These are phyloP conservation scores for Trametes hirsuta DNA, from an alignment of 1,284 basidiomycete species.

Conservation along the genomic window DNA sequence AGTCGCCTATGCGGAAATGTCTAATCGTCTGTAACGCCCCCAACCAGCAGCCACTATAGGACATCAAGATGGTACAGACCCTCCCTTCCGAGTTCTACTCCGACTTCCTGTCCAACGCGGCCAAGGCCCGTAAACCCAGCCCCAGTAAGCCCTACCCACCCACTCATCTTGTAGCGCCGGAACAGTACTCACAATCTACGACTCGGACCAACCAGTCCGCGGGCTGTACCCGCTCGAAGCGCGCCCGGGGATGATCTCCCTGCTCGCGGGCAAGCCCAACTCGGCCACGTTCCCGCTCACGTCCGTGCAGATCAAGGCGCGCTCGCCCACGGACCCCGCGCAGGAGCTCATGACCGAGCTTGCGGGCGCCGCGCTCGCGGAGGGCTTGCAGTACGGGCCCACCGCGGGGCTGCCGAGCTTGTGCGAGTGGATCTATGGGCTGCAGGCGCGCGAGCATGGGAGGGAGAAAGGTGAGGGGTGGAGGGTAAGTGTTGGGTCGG, in stretches of 20 bases:
- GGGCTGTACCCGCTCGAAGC: conserved; percentile 77
- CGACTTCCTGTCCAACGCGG: conserved; percentile 58
- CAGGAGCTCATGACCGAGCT: conserved; percentile 54
- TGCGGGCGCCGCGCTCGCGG: conserved; percentile 57
- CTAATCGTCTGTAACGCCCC: too few relatives aligned
- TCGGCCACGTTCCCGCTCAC: conserved; percentile 90
- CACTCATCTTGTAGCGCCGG: neutral
- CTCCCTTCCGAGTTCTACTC: conserved; percentile 56
- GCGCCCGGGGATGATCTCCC: conserved; percentile 80
- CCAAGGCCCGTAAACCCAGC: conserved; percentile 60
- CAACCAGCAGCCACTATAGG: neutral
- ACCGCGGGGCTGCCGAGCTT: conserved; percentile 73
- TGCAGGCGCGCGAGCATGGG: conserved; percentile 71
- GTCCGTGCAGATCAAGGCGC: conserved; percentile 63
- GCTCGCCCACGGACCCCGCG: conserved; percentile 48
- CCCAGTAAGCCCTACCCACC: conserved; percentile 51
- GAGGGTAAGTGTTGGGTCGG: conserved; percentile 78
- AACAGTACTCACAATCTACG: neutral
- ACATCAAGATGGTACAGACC: conserved; percentile 33
- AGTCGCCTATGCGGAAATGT: too few relatives aligned
- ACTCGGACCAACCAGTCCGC: conserved; percentile 33
- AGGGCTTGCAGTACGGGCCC: conserved; percentile 78
- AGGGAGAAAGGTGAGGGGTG: conserved; percentile 63
- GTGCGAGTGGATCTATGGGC: conserved; percentile 63
- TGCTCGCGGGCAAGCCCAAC: conserved; percentile 90